phyloP scores from a whole-genome alignment of 441 rosid genomes.

The Biscutella auriculata region DNA sequence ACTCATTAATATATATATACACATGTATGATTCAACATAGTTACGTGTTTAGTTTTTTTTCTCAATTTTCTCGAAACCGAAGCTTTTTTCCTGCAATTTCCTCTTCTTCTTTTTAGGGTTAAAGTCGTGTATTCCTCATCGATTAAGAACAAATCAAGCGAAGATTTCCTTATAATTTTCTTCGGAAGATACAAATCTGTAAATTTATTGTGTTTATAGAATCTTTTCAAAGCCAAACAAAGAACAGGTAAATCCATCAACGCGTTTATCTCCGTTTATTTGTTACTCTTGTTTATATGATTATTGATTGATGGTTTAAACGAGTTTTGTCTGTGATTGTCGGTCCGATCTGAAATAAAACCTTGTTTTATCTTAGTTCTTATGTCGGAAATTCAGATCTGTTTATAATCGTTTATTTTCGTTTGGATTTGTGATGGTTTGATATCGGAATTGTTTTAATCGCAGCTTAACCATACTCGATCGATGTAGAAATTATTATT shows the following conservation, averaged over 20 bases:
- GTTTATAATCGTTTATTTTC: neutral
- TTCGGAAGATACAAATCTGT: neutral
- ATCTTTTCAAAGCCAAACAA: neutral
- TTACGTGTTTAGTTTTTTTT: slow-evolving; percentile 13
- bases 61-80: neutral
- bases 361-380: neutral
- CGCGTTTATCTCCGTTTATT: too few relatives aligned
- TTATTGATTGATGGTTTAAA: neutral
- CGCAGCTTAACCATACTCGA: neutral
- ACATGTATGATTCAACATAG: slow-evolving; percentile 11
- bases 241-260: neutral
- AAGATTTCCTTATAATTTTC: neutral
- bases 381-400: slow-evolving; percentile 6
- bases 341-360: neutral
- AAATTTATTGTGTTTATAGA: neutral
- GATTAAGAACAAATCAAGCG: slow-evolving; percentile 3
- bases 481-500: neutral
- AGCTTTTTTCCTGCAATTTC: neutral
- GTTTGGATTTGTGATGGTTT: neutral
- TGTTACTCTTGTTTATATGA: neutral
- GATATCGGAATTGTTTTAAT: neutral
- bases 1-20: neutral
- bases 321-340: neutral
- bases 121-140: too few relatives aligned
- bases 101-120: too few relatives aligned